Evolutionary conservation across 1,284 basidiomycete genomes (phyloP).

Genomic region (Irpex sp.): DNA sequence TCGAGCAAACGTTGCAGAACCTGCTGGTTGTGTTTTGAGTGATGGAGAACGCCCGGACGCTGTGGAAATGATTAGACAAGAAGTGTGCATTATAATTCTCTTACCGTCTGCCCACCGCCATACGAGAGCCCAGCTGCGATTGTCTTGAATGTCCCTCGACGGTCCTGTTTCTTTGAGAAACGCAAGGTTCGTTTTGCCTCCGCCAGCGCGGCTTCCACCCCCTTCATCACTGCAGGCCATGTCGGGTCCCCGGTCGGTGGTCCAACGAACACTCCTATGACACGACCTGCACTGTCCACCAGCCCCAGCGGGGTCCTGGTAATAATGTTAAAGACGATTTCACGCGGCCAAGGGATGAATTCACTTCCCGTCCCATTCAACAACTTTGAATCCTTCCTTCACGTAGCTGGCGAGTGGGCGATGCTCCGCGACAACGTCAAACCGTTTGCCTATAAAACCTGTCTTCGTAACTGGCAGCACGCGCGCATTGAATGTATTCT

Average conservation of each 20-base stretch:
- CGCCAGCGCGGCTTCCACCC: neutral
- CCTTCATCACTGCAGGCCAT: neutral
- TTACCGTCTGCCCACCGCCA: neutral
- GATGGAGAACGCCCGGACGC: neutral
- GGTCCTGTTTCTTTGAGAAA: neutral
- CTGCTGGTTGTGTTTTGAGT: neutral
- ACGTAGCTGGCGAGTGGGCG: neutral
- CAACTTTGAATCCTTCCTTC: neutral
- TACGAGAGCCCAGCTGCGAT: neutral
- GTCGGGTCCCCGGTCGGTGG: neutral
- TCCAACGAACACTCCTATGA: neutral
- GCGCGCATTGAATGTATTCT: neutral
- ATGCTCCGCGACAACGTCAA: neutral
- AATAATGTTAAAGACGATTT: neutral
- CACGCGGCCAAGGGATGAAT: too few relatives aligned
- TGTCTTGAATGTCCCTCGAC: neutral
- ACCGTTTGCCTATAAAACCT: neutral
- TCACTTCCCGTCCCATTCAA: neutral
- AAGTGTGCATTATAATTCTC: too few relatives aligned
- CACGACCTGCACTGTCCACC: too few relatives aligned
- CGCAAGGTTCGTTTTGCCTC: neutral
- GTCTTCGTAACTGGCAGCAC: neutral
- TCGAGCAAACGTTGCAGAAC: neutral
- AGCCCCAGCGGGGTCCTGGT: neutral
- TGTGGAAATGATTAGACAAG: neutral